These are phyloP conservation scores for Phlebopus sp. DNA, from an alignment of 1,284 basidiomycete species.

Conservation along the genomic window DNA sequence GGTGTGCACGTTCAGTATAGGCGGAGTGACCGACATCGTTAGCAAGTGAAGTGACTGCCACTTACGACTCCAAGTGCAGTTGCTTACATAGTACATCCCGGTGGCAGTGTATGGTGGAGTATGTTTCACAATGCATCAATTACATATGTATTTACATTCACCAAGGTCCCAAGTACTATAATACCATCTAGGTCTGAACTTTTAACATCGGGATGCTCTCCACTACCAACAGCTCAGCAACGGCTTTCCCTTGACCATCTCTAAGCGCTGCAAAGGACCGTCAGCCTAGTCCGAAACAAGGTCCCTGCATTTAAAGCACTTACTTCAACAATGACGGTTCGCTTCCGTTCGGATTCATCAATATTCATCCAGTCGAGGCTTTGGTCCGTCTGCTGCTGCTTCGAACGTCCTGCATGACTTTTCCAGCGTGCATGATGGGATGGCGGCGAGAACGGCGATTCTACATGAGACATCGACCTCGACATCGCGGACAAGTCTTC, in stretches of 20 bases:
- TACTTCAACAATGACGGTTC: slow-evolving; percentile 70
- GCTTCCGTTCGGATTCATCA: slow-evolving; percentile 49
- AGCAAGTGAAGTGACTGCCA: too few relatives aligned
- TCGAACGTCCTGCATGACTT: slow-evolving; percentile 32
- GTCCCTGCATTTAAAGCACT: slow-evolving; percentile 19
- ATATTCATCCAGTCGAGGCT: slow-evolving; percentile 67
- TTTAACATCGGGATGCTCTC: not conserved
- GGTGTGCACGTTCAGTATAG: slow-evolving; percentile 69
- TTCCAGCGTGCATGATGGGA: slow-evolving; percentile 44
- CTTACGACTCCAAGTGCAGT: too few relatives aligned
- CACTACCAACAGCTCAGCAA: slow-evolving; percentile 68
- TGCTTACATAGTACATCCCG: too few relatives aligned
- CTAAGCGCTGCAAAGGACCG: slow-evolving; percentile 53
- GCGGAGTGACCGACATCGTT: slow-evolving; percentile 23
- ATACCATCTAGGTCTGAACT: not conserved
- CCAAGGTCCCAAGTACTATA: too few relatives aligned
- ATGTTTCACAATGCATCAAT: too few relatives aligned
- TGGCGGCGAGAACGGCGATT: slow-evolving; percentile 33
- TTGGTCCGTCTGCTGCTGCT: slow-evolving; percentile 33
- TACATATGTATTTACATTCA: too few relatives aligned
- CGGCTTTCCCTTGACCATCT: slow-evolving; percentile 64
- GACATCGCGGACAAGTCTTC: slow-evolving; percentile 73
- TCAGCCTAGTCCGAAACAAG: slow-evolving; percentile 2
- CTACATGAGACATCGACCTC: slow-evolving; percentile 67
- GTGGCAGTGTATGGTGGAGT: too few relatives aligned